A percentile compares a stretch with the other conserved stretches of the same genome.
phyloP scores from a whole-genome alignment of 208 protist species.

The Phytomonas francai region DNA sequence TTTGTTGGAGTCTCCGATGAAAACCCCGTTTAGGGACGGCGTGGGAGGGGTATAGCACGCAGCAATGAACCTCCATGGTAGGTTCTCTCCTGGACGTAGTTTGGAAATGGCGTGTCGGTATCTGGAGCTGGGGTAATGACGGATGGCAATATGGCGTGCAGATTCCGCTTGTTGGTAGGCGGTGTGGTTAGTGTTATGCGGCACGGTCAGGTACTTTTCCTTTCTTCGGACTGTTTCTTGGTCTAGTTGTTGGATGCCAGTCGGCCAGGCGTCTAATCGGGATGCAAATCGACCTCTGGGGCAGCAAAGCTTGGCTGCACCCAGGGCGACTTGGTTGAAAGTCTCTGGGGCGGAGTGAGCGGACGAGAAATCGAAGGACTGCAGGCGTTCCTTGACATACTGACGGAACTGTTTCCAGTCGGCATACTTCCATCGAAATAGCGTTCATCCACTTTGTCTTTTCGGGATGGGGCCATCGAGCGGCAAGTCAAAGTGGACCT shows the following conservation, averaged over 20 bases:
- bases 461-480: not conserved
- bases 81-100: too few relatives aligned
- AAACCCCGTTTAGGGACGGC: not conserved
- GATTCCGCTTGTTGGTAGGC: not conserved
- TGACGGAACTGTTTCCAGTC: not conserved
- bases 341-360: not conserved
- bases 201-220: not conserved
- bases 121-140: not conserved
- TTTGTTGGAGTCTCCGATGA: not conserved
- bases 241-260: not conserved
- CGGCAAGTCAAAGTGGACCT: too few relatives aligned
- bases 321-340: not conserved
- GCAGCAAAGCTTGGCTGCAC: too few relatives aligned
- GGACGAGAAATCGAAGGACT: not conserved
- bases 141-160: not conserved
- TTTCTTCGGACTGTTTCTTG: not conserved
- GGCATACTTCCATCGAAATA: not conserved
- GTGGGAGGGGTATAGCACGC: not conserved
- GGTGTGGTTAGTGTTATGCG: not conserved
- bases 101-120: too few relatives aligned
- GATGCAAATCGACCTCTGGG: not conserved
- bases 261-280: not conserved
- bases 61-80: too few relatives aligned
- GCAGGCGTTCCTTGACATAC: too few relatives aligned
- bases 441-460: constrained; percentile 78